Conservation (phyloP, 108 stramenopile genomes). For the Schizochytrium sp. region DNA sequence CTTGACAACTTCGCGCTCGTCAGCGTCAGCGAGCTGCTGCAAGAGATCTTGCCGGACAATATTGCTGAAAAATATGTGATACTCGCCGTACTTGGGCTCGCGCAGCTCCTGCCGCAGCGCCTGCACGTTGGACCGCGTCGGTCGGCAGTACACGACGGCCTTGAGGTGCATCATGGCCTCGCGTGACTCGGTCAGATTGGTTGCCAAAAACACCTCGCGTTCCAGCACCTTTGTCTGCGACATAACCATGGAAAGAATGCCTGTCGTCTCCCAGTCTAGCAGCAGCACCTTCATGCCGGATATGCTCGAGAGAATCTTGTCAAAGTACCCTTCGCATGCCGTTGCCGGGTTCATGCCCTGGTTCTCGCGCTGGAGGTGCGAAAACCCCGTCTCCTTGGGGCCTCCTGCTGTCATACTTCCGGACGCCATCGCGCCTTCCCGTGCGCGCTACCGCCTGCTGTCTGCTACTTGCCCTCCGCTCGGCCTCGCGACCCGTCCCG, state of each 20-base stretch:
- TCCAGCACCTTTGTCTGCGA: conserved; percentile 76
- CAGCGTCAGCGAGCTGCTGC: conserved; percentile 75
- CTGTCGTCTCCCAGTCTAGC: conserved; percentile 69
- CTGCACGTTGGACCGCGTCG: conserved; percentile 70
- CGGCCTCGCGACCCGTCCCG: too few relatives aligned
- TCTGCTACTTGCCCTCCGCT: too few relatives aligned
- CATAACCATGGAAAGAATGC: conserved; percentile 58
- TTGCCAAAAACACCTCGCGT: conserved; percentile 45
- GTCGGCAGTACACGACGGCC: conserved; percentile 80
- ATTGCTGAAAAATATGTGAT: conserved; percentile 92
- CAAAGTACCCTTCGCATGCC: conserved; percentile 70
- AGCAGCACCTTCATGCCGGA: conserved; percentile 87
- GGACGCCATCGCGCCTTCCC: background rate
- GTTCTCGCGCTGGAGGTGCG: background rate
- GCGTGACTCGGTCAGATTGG: conserved; percentile 38
- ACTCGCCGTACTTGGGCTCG: conserved; percentile 75
- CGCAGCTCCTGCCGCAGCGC: conserved; percentile 66
- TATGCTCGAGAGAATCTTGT: conserved; percentile 61
- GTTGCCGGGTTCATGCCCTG: conserved; percentile 60
- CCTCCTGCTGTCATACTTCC: background rate
- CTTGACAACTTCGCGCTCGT: conserved; percentile 66
- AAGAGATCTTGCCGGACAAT: conserved; percentile 60
- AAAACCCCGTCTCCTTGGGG: background rate
- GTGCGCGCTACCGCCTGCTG: too few relatives aligned
- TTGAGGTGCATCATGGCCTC: conserved; percentile 71